Percentiles rank a stretch among this genome's conserved stretches.
Conservation (phyloP, 2,329 filamentous ascomycete species). For the Neofusicoccum parvum region DNA sequence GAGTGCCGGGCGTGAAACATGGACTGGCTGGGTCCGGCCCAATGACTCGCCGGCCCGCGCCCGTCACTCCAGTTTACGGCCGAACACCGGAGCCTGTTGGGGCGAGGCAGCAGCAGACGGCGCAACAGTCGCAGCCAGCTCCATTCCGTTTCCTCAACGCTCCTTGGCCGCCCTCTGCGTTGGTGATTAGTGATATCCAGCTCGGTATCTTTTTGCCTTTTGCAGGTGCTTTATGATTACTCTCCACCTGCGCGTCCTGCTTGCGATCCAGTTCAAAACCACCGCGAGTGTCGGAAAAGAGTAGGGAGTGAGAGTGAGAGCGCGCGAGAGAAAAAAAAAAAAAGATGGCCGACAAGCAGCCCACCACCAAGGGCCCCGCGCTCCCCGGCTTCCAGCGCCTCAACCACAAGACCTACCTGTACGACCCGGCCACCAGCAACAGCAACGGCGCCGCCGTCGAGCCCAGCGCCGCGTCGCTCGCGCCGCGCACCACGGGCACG, state of each 20-base stretch:
- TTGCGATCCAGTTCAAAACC: too few species aligned
- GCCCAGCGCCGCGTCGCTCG: neutral
- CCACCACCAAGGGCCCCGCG: slow-evolving; percentile 9
- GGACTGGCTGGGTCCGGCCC: too few species aligned
- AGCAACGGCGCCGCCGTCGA: slow-evolving; percentile 15
- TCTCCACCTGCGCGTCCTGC: too few species aligned
- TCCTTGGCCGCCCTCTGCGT: neutral
- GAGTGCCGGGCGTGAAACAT: neutral
- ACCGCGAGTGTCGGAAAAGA: too few species aligned
- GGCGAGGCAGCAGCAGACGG: neutral
- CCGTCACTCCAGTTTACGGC: neutral
- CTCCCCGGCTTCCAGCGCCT: slow-evolving; percentile 36
- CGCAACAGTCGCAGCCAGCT: too few species aligned
- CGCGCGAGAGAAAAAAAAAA: neutral
- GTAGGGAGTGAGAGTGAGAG: too few species aligned
- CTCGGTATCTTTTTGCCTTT: too few species aligned
- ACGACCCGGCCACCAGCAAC: slow-evolving; percentile 26
- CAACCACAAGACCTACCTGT: slow-evolving; percentile 38
- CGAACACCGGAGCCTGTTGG: slow-evolving; percentile 2
- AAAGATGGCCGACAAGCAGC: neutral
- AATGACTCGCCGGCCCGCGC: neutral
- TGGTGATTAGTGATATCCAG: too few species aligned
- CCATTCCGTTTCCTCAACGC: neutral
- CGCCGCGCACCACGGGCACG: slow-evolving; percentile 13
- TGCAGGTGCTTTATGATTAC: too few species aligned